Evolutionary conservation across 371 early-diverging fungal species (phyloP).

Genomic region (Mucor circinelloides): DNA sequence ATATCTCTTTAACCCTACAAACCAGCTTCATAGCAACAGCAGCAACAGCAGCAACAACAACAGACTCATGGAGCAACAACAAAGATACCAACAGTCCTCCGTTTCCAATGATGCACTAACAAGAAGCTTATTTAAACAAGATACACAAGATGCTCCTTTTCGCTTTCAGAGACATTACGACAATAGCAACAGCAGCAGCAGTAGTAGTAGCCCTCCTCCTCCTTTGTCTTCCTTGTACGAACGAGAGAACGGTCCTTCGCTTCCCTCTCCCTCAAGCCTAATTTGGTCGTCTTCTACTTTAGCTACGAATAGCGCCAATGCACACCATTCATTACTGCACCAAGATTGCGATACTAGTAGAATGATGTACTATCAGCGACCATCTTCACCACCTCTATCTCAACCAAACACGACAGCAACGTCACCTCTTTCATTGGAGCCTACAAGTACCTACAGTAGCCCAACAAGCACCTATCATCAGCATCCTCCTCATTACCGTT

Average conservation of each 20-base stretch:
- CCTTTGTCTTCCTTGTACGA: neutral
- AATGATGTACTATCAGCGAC: neutral
- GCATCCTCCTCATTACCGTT: neutral
- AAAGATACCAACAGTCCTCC: neutral
- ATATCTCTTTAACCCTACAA: no score
- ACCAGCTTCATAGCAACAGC: neutral
- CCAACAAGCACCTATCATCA: neutral
- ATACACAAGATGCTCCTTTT: neutral
- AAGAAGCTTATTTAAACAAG: neutral
- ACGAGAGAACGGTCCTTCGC: neutral
- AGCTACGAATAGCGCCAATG: neutral
- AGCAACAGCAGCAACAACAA: neutral
- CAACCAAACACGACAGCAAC: neutral
- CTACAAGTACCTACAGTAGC: neutral
- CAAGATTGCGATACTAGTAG: neutral
- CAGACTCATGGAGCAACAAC: neutral
- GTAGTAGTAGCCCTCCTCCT: no score
- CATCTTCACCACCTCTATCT: neutral
- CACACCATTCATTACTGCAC: neutral
- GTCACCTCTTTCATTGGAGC: neutral
- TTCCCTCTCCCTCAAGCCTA: slow-evolving; percentile 12
- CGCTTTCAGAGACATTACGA: neutral
- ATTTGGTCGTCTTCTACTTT: neutral
- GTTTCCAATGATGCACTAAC: neutral
- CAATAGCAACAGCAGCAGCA: no score